phyloP scores from a whole-genome alignment of 2,329 filamentous ascomycete species.

The Rhexocercosporidium sp. region DNA sequence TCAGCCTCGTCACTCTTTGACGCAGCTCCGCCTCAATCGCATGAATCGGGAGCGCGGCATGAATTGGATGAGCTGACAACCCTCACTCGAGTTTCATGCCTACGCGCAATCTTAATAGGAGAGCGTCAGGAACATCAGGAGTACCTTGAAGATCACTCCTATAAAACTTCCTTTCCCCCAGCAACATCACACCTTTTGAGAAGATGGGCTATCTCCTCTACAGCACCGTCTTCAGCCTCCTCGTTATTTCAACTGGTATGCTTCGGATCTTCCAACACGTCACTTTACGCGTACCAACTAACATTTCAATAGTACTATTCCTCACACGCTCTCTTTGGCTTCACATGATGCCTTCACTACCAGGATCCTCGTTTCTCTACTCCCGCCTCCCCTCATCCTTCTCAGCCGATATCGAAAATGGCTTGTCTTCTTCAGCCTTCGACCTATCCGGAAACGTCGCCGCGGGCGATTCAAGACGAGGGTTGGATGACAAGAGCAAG shows the following conservation, averaged over 20 bases:
- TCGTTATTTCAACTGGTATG: slow-evolving; percentile 73
- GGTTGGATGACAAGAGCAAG: slow-evolving; percentile 82
- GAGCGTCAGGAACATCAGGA: slow-evolving; percentile 19
- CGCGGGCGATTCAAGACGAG: slow-evolving; percentile 76
- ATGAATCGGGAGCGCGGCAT: slow-evolving; percentile 19
- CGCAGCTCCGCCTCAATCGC: slow-evolving; percentile 16
- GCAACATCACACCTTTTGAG: slow-evolving; percentile 14
- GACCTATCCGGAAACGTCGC: slow-evolving; percentile 82
- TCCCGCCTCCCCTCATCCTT: slow-evolving; percentile 79
- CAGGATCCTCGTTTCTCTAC: slow-evolving; percentile 69
- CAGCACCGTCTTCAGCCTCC: slow-evolving; percentile 71
- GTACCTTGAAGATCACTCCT: slow-evolving; percentile 16
- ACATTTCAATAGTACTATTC: slow-evolving; percentile 65
- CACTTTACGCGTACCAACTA: slow-evolving; percentile 5
- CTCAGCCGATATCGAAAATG: slow-evolving; percentile 83
- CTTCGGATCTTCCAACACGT: slow-evolving; percentile 12
- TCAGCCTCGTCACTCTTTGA: slow-evolving; percentile 11
- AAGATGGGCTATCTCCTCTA: slow-evolving; percentile 83
- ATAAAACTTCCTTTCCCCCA: slow-evolving; percentile 18
- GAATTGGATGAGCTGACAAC: slow-evolving; percentile 26
- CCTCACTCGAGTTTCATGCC: slow-evolving; percentile 25
- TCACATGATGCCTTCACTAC: slow-evolving; percentile 66
- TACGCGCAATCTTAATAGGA: slow-evolving; percentile 13
- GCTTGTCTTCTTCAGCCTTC: slow-evolving; percentile 82
- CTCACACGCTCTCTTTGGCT: slow-evolving; percentile 81